A percentile compares a stretch with the other conserved stretches of the same genome.
Evolutionary conservation across 352 stramenopile species (phyloP).

Genomic region (Elongisporangium undulatum): DNA sequence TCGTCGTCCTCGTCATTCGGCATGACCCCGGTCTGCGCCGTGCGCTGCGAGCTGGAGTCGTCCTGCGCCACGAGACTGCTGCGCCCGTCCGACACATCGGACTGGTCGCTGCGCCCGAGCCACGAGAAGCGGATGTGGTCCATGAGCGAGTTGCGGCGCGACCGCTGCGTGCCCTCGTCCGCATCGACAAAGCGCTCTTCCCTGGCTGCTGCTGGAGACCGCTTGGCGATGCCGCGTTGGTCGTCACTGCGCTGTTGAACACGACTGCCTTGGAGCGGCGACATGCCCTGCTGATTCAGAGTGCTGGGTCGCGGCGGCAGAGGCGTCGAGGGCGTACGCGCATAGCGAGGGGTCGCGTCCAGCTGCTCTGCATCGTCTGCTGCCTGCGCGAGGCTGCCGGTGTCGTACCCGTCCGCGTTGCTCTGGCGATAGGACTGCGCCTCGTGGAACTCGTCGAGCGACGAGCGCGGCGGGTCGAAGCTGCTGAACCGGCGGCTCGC

Average conservation of each 20-base stretch:
- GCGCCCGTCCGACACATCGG: constrained; percentile 19
- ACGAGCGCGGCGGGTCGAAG: constrained; percentile 4
- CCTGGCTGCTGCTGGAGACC: constrained; percentile 2
- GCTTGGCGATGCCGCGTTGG: constrained; percentile 4
- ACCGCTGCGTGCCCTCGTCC: constrained; percentile 6
- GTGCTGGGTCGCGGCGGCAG: background rate
- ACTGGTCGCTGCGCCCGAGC: constrained; percentile 50
- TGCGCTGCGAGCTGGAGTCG: constrained; percentile 8
- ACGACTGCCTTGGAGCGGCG: constrained; percentile 2
- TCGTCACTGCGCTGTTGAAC: constrained; percentile 5
- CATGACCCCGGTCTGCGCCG: constrained; percentile 3
- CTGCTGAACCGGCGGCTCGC: constrained; percentile 9
- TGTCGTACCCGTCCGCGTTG: constrained; percentile 6
- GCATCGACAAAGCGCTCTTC: constrained; percentile 4
- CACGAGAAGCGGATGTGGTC: constrained; percentile 55
- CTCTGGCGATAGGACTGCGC: constrained; percentile 4
- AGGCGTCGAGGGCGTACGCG: background rate
- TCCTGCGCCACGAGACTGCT: constrained; percentile 24
- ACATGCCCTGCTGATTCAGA: background rate
- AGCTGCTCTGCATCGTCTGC: constrained; percentile 1
- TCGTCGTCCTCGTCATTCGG: constrained; percentile 47
- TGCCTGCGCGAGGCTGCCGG: constrained; percentile 5
- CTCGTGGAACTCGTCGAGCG: constrained; percentile 5
- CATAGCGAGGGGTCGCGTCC: background rate
- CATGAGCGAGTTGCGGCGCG: constrained; percentile 33